Evolutionary conservation across 768 basidiomycete genomes (phyloP).

Genomic region (Naganishia friedmannii): DNA sequence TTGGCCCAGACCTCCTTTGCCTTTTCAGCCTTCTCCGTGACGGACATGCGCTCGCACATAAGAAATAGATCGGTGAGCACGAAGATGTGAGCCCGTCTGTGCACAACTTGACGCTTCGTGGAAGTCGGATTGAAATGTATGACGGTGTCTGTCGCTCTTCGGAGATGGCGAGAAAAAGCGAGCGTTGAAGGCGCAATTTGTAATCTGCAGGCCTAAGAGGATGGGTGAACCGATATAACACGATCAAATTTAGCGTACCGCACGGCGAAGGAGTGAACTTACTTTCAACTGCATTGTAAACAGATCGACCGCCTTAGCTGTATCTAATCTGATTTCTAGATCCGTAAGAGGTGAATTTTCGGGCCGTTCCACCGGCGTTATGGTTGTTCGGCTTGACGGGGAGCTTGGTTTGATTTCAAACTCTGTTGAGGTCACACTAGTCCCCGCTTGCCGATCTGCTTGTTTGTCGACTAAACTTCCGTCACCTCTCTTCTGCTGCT

Average conservation of each 20-base stretch:
- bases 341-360: conserved; percentile 61
- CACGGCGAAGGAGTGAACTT: not conserved
- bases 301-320: conserved; percentile 78
- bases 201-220: conserved; percentile 73
- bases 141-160: conserved; percentile 67
- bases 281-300: conserved; percentile 95
- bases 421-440: not conserved
- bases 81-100: conserved; percentile 74
- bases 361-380: conserved; percentile 28
- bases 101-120: conserved; percentile 68
- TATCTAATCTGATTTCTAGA: conserved; percentile 74
- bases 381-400: not conserved
- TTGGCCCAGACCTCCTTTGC: conserved; percentile 43
- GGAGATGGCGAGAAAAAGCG: conserved; percentile 72
- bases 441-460: not conserved
- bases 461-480: not conserved
- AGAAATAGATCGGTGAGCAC: conserved; percentile 90
- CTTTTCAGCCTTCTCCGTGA: conserved; percentile 58
- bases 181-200: conserved; percentile 81
- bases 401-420: not conserved
- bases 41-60: conserved; percentile 77
- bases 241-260: conserved; percentile 19
- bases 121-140: conserved; percentile 74
- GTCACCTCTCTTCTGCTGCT: conserved; percentile 6
- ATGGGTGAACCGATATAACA: conserved; percentile 9